These are phyloP conservation scores for Cyberlindnera xishuangbannaensis DNA, from an alignment of 805 yeast genomes.

Conservation along the genomic window DNA sequence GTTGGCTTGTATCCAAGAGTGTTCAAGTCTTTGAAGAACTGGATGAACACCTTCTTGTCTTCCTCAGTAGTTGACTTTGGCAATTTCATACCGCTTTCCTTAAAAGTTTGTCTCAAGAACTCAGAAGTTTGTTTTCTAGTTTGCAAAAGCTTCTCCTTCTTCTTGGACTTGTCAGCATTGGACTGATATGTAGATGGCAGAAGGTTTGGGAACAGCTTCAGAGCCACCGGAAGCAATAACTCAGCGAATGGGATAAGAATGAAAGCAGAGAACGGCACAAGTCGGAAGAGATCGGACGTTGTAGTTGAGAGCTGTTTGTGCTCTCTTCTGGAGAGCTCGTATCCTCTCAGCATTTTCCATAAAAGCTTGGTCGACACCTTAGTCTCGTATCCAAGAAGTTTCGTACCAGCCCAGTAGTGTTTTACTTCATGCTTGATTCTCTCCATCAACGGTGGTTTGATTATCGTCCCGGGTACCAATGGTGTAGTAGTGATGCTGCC, in stretches of 20 bases:
- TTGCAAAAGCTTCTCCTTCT: slow-evolving; percentile 47
- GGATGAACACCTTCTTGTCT: slow-evolving; percentile 71
- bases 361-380: slow-evolving; percentile 77
- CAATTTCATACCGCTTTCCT: slow-evolving; percentile 61
- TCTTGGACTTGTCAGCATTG: slow-evolving; percentile 52
- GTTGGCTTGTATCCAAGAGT: slow-evolving; percentile 55
- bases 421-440: slow-evolving; percentile 82
- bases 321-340: slow-evolving; percentile 88
- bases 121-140: slow-evolving; percentile 61
- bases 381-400: slow-evolving; percentile 84
- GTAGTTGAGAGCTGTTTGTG: slow-evolving; percentile 84
- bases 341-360: slow-evolving; percentile 80
- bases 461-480: slow-evolving; percentile 18
- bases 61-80: slow-evolving; percentile 61
- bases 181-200: slow-evolving; percentile 90
- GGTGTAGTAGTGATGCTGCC: not conserved
- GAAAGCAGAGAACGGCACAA: slow-evolving; percentile 91
- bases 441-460: slow-evolving; percentile 64
- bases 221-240: slow-evolving; percentile 78
- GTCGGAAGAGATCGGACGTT: slow-evolving; percentile 72
- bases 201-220: slow-evolving; percentile 88
- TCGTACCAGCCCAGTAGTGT: slow-evolving; percentile 96
- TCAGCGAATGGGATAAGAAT: slow-evolving; percentile 93
- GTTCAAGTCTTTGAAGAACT: slow-evolving; percentile 70
- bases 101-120: slow-evolving; percentile 59